These are phyloP conservation scores for Leccinellum albellum DNA, from an alignment of 768 basidiomycete genomes.

Conservation along the genomic window DNA sequence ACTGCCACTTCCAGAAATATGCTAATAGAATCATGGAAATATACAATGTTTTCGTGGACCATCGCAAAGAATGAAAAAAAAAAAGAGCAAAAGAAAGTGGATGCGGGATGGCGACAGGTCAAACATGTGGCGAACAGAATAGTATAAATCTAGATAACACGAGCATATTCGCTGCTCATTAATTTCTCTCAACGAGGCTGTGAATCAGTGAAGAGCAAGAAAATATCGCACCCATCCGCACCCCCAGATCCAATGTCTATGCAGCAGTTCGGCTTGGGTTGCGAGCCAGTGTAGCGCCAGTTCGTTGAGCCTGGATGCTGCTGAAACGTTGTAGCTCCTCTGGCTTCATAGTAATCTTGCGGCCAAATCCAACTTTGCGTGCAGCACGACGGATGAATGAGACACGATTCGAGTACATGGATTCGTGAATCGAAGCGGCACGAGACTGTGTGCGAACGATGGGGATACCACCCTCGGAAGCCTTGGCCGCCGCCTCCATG, in stretches of 20 bases:
- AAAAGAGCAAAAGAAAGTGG: constrained; percentile 16
- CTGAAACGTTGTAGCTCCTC: constrained; percentile 85
- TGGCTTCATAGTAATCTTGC: constrained; percentile 74
- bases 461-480: constrained; percentile 48
- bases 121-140: constrained; percentile 12
- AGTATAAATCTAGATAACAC: constrained; percentile 32
- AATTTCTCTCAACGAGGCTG: constrained; percentile 12
- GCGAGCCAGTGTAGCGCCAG: constrained; percentile 74
- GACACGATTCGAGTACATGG: constrained; percentile 92
- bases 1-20: constrained; percentile 3
- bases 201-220: constrained; percentile 18
- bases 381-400: constrained; percentile 87
- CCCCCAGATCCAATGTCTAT: constrained; percentile 27
- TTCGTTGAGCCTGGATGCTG: constrained; percentile 76
- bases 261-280: constrained; percentile 64
- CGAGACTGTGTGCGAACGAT: constrained; percentile 87
- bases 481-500: constrained; percentile 36
- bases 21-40: constrained; percentile 8
- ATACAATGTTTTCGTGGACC: constrained; percentile 17
- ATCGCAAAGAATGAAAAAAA: constrained; percentile 12
- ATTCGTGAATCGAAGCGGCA: constrained; percentile 85
- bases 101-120: constrained; percentile 17
- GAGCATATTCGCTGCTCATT: constrained; percentile 30
- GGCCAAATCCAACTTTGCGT: constrained; percentile 85
- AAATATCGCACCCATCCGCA: constrained; percentile 21